Base-by-base conservation (phyloP, 805 yeast species). In the Candida schatavii region DNA sequence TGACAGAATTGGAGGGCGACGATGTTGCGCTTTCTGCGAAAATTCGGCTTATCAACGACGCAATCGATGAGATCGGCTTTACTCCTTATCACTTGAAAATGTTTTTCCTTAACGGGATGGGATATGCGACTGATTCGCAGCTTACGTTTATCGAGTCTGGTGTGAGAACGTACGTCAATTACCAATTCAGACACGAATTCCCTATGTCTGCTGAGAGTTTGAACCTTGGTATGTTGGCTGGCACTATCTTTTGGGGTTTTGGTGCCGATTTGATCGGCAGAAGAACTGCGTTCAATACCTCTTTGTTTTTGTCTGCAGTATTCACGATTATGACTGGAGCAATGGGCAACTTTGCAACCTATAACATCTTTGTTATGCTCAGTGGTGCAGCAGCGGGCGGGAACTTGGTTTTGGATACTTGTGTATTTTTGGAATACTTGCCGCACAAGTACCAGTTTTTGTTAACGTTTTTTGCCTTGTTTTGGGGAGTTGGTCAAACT, bases 401-500 rank as follows among this genome's bases (percentile, higher is more conserved):
- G 34, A 80, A 79, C 48, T 62, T 78, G 45, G 80, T 75, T 3
- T 56, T 77, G 17, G 83, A 78, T 52, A 72, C 79, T 15, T 67
- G 80, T 31, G 74, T 75, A 6, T 75, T 75, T 48, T 54, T 35
- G 17, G 81, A 78, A 51, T 76, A 70, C 43, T 59, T 78, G 43
- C 83, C 84, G 2, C 59, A 67, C 34, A 69, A 68, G 37, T 60
- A 71, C 49, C 79, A 77, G 48, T 78, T 72, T 70, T 54, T 77
- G 46, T 64, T 74, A 39, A 77, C 83, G 2, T 63, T 75, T 28
- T 68, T 80, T 53, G 66, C 59, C 7, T 54, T 69, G 29, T 80
- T 72, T 73, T 80, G 85, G 85, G 83, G 81, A 32, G 63, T 80
- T 38, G 85, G 84, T 33, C 83, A 78, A 54, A 75, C 80, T 1